Base-by-base conservation (phyloP, 1,284 basidiomycete genomes). In the Cutaneotrichosporon daszewskae region DNA sequence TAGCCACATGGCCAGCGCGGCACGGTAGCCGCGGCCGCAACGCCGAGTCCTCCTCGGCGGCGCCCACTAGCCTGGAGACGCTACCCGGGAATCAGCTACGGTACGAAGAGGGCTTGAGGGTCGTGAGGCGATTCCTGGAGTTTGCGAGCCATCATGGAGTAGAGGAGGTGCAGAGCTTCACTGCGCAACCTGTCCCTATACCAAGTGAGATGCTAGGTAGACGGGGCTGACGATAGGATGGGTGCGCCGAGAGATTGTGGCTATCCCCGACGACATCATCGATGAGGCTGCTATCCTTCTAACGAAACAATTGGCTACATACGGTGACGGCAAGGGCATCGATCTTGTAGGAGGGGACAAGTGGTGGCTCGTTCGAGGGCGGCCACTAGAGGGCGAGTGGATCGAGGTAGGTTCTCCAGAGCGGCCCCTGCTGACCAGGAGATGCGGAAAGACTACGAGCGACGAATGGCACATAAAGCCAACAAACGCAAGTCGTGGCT, bases 301-400 rank as follows among this genome's bases (percentile, higher is more conserved):
- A 8, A 45, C 53, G 6, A 55, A 62, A 18, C 70, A 73, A 38
- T 58, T 75, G 10, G 38, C 45, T 4, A 54, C 49, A 5, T 69
- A 65, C 40, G 62, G 59, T 3, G 49, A 55, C 5, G 59, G 60
- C 12, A 54, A 57, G 1, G 66, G 67, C 3, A 37, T 71, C 9
- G 54, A 68, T 49, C 58, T 70, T 4, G 56, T 92, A 2, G 92
- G 91, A 11, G 92, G 91, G 2, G 79, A 81, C 7, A 87, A 89
- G 57, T 96, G 92, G 90, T 97, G 91, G 92, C 87, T 86, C 66
- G 81, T 89, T 9, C 80, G 87, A 35, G 83, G 84, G 17, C 62
- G 85, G 38, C 73, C 78, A 52, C 83, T 75, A n/a, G 81, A 87
- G 55, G 88, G 79, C 4, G 87, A 96, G 68, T 95, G 91, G 91